Evolutionary conservation across 2,329 filamentous ascomycete genomes (phyloP).

Genomic region (Cryphonectria japonica): DNA sequence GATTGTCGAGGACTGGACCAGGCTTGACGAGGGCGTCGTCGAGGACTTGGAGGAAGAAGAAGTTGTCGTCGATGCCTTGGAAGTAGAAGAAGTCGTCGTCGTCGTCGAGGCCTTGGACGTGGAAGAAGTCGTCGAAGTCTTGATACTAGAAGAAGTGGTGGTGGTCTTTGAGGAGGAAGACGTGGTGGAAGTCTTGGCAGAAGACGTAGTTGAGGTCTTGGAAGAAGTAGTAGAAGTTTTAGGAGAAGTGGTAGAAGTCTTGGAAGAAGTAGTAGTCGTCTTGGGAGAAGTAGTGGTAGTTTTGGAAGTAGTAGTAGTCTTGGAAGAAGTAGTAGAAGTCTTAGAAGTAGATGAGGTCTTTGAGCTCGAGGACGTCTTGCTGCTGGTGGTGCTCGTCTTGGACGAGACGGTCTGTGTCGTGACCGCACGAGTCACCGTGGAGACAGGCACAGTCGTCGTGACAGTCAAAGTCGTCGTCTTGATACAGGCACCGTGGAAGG

Average conservation of each 20-base stretch:
- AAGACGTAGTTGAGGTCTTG: background rate
- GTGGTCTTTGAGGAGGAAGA: background rate
- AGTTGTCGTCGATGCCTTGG: too few relatives aligned
- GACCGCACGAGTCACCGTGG: background rate
- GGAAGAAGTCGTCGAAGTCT: background rate
- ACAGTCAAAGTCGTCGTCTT: background rate
- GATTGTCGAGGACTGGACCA: background rate
- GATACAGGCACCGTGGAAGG: background rate
- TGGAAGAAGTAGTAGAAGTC: background rate
- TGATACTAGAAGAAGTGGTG: background rate
- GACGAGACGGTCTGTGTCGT: background rate
- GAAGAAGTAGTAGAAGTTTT: background rate
- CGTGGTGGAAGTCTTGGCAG: background rate
- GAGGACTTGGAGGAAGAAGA: background rate
- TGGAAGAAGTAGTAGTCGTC: too few relatives aligned
- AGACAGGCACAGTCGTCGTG: slow-evolving; percentile 6
- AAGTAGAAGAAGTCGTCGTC: too few relatives aligned
- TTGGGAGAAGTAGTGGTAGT: background rate
- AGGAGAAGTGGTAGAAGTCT: background rate
- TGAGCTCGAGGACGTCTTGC: background rate
- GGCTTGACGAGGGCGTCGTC: background rate
- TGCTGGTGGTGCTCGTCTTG: background rate
- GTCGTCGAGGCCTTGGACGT: background rate
- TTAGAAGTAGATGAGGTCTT: background rate
- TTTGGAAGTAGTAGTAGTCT: background rate